Evolutionary conservation across 202 grass and related monocot genomes (phyloP), one percentile per base, ranked within the genome.

Genomic region (Setaria viridis): DNA sequence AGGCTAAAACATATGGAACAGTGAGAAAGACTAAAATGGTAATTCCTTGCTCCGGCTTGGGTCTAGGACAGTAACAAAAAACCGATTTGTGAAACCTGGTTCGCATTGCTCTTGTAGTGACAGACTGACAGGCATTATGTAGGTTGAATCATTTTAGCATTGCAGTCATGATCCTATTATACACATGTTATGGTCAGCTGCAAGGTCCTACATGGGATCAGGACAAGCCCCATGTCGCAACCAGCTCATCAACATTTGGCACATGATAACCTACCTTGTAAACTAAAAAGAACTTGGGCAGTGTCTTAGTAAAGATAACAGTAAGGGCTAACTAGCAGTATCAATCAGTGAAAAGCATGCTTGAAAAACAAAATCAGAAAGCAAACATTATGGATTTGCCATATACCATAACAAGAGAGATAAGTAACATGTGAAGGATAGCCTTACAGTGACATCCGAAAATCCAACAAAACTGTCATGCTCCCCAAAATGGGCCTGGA

Each of bases 401-500:
- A 56, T 49, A 39, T 56, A 35, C 42, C 3, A 13, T 76, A 56
- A 50, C 14, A 75, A 41, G 15, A 67, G 34, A 67, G 3, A 77
- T 30, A 32, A 66, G 33, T 33, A 49, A 43, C 5, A 57, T 74
- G 14, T 74, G 17, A 46, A 57, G 45, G 19, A 75, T 72, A 72
- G 83, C 14, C 88, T 86, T 96, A 99, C 96, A 49, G 89, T 95
- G 54, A 92, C 72, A 87, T 93, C 95, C 42, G 96, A 88, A 88
- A 99, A 95, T 70, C 90, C 93, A 83, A 95, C 90, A 87, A 91
- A 72, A 76, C 29, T 92, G 82, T 99, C 96, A 33, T 88, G 71
- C 88, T 99, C 96, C 76, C 96, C 93, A 57, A 93, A 99, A 78
- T 99, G 93, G 74, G 90, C 93, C 86, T 99, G 96, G 74, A 94